A percentile compares a stretch with the other conserved stretches of the same genome.
Conservation (phyloP, 352 stramenopile genomes). For the Phytophthora pisi region DNA sequence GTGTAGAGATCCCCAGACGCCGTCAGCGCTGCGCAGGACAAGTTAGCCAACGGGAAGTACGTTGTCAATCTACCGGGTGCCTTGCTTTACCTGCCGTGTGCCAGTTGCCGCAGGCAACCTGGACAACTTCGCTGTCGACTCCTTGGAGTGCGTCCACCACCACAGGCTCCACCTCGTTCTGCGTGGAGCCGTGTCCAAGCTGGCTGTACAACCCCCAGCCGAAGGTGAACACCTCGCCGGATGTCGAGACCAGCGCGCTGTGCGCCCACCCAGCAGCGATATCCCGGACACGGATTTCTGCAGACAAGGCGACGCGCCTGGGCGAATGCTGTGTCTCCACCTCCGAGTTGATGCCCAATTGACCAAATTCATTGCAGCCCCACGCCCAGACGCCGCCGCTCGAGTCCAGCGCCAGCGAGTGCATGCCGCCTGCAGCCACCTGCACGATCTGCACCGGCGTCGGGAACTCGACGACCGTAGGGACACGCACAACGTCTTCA, state of each 20-base stretch:
- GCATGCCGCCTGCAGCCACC: conserved; percentile 58
- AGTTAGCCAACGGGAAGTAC: conserved; percentile 13
- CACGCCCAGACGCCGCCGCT: conserved; percentile 57
- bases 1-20: conserved; percentile 74
- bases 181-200: conserved; percentile 60
- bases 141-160: conserved; percentile 55
- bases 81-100: conserved; percentile 58
- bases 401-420: conserved; percentile 64
- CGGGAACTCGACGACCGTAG: conserved; percentile 38
- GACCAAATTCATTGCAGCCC: conserved; percentile 67
- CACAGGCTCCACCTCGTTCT: conserved; percentile 36
- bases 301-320: conserved; percentile 16
- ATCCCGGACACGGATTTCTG: neutral
- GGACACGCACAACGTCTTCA: conserved; percentile 21
- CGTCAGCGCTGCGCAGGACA: conserved; percentile 42
- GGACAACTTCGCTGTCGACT: conserved; percentile 49
- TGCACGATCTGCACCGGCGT: conserved; percentile 13
- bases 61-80: neutral
- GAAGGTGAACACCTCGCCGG: conserved; percentile 60
- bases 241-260: conserved; percentile 45
- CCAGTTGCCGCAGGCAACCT: conserved; percentile 75
- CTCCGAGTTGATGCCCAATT: conserved; percentile 47
- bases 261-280: conserved; percentile 63
- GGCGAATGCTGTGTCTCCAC: conserved; percentile 11
- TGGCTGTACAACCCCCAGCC: conserved; percentile 86